Percentiles rank a stretch among this genome's conserved stretches.
Evolutionary conservation across 768 basidiomycete species (phyloP).

Genomic region (Mycena floridula): DNA sequence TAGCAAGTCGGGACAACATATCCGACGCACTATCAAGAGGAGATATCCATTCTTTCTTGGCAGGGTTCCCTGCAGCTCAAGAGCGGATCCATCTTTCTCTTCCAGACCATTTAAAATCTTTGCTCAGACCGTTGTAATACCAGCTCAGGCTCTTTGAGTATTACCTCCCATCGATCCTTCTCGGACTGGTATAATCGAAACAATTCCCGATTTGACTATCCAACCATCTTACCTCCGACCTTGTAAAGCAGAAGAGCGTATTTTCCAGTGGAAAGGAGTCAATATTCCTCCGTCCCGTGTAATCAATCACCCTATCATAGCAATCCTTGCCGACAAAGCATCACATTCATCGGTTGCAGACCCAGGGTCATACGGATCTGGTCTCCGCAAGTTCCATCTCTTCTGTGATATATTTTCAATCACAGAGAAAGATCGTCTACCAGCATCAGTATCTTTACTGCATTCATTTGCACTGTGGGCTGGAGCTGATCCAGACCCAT

Average conservation of each 20-base stretch:
- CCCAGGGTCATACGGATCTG: slow-evolving; percentile 9
- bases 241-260: slow-evolving; percentile 16
- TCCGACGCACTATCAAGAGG: slow-evolving; percentile 26
- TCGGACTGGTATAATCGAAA: not conserved
- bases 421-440: slow-evolving; percentile 17
- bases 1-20: slow-evolving; percentile 19
- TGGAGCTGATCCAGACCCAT: slow-evolving; percentile 17
- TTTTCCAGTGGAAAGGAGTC: slow-evolving; percentile 27
- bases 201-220: slow-evolving; percentile 2
- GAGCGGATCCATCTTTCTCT: slow-evolving; percentile 4
- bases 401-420: slow-evolving; percentile 26
- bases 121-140: slow-evolving; percentile 11
- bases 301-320: slow-evolving; percentile 19
- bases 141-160: not conserved
- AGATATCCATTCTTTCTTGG: slow-evolving; percentile 14
- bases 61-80: slow-evolving; percentile 11
- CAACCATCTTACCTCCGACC: slow-evolving; percentile 17
- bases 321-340: slow-evolving; percentile 14
- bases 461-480: slow-evolving; percentile 32
- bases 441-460: slow-evolving; percentile 19
- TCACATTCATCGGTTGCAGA: slow-evolving; percentile 1
- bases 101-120: slow-evolving; percentile 9
- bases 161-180: not conserved
- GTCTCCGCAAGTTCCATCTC: slow-evolving; percentile 21
- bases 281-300: slow-evolving; percentile 16